Conservation (phyloP, 2,329 filamentous ascomycete species). For the Dactylonectria macrodidyma region DNA sequence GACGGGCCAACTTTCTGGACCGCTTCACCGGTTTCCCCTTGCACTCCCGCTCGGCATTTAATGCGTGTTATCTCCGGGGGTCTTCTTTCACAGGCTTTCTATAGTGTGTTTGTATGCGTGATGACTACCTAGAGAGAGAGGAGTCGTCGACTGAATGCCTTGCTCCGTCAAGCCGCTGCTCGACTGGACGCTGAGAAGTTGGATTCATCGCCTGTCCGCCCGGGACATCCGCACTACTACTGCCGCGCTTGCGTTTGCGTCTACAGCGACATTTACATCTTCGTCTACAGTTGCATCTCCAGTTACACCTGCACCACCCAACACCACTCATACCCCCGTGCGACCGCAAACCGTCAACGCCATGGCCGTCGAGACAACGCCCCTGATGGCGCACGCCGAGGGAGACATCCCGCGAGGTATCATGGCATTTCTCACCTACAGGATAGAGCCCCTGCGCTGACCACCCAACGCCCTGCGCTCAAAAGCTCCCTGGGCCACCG, state of each 20-base stretch:
- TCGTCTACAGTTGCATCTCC: background rate
- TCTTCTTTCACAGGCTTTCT: too few species aligned
- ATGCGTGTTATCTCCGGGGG: background rate
- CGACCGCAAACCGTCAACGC: background rate
- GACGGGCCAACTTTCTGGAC: background rate
- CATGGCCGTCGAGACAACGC: slow-evolving; percentile 21
- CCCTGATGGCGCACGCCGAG: slow-evolving; percentile 17
- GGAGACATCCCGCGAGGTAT: slow-evolving; percentile 22
- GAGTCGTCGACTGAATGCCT: background rate
- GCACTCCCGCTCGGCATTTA: background rate
- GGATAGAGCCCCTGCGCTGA: slow-evolving; percentile 13
- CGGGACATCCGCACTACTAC: background rate
- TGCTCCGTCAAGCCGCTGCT: background rate
- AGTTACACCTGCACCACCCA: too few species aligned
- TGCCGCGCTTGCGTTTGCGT: background rate
- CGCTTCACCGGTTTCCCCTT: background rate
- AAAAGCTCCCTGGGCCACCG: slow-evolving; percentile 52
- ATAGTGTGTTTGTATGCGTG: background rate
- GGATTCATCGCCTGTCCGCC: background rate
- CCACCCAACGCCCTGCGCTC: background rate
- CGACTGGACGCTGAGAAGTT: background rate
- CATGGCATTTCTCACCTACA: background rate
- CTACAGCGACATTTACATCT: background rate
- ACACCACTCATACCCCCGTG: background rate
- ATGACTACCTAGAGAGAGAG: too few species aligned